A percentile compares a stretch with the other conserved stretches of the same genome.
These are phyloP conservation scores for Acmispon strigosus DNA, from an alignment of 306 rosid genomes.

Conservation along the genomic window DNA sequence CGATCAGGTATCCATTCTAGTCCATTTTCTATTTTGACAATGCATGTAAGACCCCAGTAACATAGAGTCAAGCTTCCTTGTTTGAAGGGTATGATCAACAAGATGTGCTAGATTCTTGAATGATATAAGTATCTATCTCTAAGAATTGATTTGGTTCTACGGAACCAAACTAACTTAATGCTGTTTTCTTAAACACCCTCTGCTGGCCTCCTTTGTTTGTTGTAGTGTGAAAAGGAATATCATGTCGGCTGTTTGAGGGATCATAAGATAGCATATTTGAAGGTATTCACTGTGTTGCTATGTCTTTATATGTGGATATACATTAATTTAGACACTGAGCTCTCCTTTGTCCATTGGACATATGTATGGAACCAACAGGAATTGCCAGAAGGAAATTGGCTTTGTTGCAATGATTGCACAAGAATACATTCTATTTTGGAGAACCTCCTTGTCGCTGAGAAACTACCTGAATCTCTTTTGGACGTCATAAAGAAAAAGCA, in stretches of 20 bases:
- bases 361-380: constrained; percentile 50
- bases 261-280: constrained; percentile 88
- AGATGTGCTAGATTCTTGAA: neutral
- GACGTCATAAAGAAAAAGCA: constrained; percentile 65
- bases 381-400: constrained; percentile 91
- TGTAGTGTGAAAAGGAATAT: constrained; percentile 96
- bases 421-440: constrained; percentile 71
- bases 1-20: constrained; percentile 66
- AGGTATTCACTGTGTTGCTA: constrained; percentile 43
- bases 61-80: constrained; percentile 6
- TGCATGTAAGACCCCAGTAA: constrained; percentile 1
- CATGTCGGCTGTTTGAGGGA: constrained; percentile 97
- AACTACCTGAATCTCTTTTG: constrained; percentile 68
- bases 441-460: constrained; percentile 70
- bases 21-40: constrained; percentile 1
- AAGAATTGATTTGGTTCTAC: constrained; percentile 1
- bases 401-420: constrained; percentile 76
- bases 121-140: constrained; percentile 7
- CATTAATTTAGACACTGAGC: neutral
- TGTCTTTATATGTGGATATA: constrained; percentile 15
- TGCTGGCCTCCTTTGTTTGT: neutral
- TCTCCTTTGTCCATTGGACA: neutral
- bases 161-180: neutral
- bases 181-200: neutral
- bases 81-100: constrained; percentile 11